Conservation (phyloP, 2,329 filamentous ascomycete genomes). For the Aspergillus viridinutans region DNA sequence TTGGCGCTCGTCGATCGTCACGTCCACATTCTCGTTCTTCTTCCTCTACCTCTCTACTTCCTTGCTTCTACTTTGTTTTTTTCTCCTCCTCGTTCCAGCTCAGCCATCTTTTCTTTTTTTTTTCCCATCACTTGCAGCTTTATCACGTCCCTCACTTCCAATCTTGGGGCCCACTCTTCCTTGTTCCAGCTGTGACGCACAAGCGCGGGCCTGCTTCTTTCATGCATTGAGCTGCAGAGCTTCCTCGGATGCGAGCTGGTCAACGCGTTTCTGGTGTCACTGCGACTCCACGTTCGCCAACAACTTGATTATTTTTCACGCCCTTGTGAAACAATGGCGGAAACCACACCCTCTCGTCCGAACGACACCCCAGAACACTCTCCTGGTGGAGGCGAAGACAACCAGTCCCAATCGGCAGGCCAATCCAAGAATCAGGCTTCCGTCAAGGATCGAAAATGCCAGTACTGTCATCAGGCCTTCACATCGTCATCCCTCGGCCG, state of each 20-base stretch:
- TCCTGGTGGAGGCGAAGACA: constrained; percentile 31
- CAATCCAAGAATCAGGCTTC: constrained; percentile 42
- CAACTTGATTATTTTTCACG: constrained; percentile 3
- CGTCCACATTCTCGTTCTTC: constrained; percentile 4
- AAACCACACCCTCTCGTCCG: constrained; percentile 22
- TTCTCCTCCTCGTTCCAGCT: neutral
- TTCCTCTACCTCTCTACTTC: constrained; percentile 1
- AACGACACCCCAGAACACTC: constrained; percentile 38
- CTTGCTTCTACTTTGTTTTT: constrained; percentile 3
- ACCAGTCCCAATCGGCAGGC: constrained; percentile 23
- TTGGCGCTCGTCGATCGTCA: constrained; percentile 13
- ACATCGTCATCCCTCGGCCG: constrained; percentile 91
- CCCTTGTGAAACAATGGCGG: constrained; percentile 21
- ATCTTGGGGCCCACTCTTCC: neutral
- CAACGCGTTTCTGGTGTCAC: constrained; percentile 7
- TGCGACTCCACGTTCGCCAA: constrained; percentile 1
- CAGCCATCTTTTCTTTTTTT: neutral
- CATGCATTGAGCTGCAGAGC: constrained; percentile 19
- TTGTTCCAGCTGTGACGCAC: constrained; percentile 1
- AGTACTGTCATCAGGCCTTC: constrained; percentile 83
- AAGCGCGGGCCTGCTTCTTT: constrained; percentile 4
- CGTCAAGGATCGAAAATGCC: constrained; percentile 80
- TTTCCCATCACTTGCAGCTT: neutral
- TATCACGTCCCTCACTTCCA: neutral
- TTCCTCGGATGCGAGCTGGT: constrained; percentile 1